Conservation (phyloP, 1,139 yeast genomes). For the Citeromyces hawaiiensis region DNA sequence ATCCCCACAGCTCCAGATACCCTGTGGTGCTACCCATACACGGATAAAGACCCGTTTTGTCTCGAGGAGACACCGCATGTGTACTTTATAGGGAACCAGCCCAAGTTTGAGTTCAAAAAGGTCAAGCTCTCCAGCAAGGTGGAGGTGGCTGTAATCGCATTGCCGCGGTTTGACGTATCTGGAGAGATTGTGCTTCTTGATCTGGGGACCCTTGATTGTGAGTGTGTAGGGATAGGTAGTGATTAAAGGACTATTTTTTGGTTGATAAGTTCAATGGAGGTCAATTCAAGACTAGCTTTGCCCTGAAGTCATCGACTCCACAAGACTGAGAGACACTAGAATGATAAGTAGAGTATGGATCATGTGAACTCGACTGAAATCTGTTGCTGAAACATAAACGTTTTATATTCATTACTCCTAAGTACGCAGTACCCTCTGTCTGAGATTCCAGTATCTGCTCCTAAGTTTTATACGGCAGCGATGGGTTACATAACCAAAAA, state of each 20-base stretch:
- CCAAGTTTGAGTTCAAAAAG: slow-evolving; percentile 29
- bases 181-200: slow-evolving; percentile 63
- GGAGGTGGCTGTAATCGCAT: slow-evolving; percentile 38
- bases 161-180: slow-evolving; percentile 58
- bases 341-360: too few relatives aligned
- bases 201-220: slow-evolving; percentile 38
- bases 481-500: too few relatives aligned
- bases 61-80: slow-evolving; percentile 72
- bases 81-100: slow-evolving; percentile 79
- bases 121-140: slow-evolving; percentile 18
- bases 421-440: too few relatives aligned
- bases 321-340: too few relatives aligned
- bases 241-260: neutral
- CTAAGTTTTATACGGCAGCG: too few relatives aligned
- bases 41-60: slow-evolving; percentile 72
- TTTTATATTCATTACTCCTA: too few relatives aligned
- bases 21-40: slow-evolving; percentile 75
- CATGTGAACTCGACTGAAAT: too few relatives aligned
- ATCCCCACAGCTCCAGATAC: slow-evolving; percentile 98
- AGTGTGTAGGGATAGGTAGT: slow-evolving; percentile 19
- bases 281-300: too few relatives aligned
- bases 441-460: too few relatives aligned
- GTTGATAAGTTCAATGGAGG: neutral
- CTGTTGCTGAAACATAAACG: too few relatives aligned
- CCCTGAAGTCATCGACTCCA: too few relatives aligned